Evolutionary conservation across 495 filamentous ascomycete species (phyloP).

Genomic region (Penicillium flavigenum): DNA sequence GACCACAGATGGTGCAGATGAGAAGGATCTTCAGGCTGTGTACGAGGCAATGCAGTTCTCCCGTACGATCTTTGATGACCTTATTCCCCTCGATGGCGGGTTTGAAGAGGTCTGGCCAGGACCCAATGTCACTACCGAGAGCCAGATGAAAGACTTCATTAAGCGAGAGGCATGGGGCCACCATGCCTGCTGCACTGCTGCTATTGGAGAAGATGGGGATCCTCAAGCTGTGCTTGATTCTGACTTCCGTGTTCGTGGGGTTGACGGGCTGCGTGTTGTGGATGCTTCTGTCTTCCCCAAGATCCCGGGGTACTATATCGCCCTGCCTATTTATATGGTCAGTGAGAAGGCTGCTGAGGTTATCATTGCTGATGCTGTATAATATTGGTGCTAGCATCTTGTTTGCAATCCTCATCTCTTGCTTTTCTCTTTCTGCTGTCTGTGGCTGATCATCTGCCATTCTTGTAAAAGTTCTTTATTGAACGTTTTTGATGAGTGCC

Average conservation of each 20-base stretch:
- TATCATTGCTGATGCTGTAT: slow-evolving; percentile 45
- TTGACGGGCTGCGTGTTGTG: slow-evolving; percentile 58
- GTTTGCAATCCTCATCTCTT: background rate
- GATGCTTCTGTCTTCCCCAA: slow-evolving; percentile 59
- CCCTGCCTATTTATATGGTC: slow-evolving; percentile 60
- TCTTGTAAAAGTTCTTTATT: background rate
- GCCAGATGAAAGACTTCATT: slow-evolving; percentile 47
- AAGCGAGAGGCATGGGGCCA: slow-evolving; percentile 58
- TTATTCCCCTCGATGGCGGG: slow-evolving; percentile 32
- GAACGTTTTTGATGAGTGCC: background rate
- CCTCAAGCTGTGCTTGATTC: slow-evolving; percentile 57
- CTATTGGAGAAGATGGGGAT: slow-evolving; percentile 57
- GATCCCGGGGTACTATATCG: slow-evolving; percentile 62
- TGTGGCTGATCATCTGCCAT: background rate
- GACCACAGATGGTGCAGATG: slow-evolving; percentile 34
- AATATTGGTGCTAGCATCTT: background rate
- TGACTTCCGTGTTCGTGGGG: slow-evolving; percentile 56
- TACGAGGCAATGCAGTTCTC: slow-evolving; percentile 47
- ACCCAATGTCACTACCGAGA: slow-evolving; percentile 35
- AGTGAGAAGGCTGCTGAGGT: slow-evolving; percentile 63
- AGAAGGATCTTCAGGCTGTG: slow-evolving; percentile 48
- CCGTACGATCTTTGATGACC: slow-evolving; percentile 37
- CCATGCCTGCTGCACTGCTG: slow-evolving; percentile 56
- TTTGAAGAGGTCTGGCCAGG: slow-evolving; percentile 54
- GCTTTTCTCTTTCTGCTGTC: background rate